These are phyloP conservation scores for Nematocida ausubeli DNA, from an alignment of 371 early-diverging fungal species.

Conservation along the genomic window DNA sequence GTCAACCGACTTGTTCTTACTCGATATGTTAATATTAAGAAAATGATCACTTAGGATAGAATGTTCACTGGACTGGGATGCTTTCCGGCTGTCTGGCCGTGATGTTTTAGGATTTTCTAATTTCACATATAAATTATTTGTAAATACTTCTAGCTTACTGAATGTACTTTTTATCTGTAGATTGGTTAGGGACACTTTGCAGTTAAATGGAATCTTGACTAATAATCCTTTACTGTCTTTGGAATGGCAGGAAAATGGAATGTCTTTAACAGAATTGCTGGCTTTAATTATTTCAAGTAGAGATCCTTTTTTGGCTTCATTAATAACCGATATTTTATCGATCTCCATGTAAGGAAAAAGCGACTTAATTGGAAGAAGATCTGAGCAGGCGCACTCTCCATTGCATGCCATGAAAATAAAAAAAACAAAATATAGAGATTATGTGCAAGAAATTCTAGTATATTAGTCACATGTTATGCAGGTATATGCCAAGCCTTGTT, in stretches of 20 bases:
- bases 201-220: constrained; percentile 35
- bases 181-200: constrained; percentile 28
- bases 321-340: constrained; percentile 18
- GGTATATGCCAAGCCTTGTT: too few species aligned
- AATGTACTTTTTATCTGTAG: constrained; percentile 37
- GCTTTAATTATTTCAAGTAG: background rate
- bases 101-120: constrained; percentile 4
- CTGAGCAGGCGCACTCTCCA: constrained; percentile 29
- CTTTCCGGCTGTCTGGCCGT: constrained; percentile 7
- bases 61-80: too few species aligned
- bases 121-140: constrained; percentile 36
- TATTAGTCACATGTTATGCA: too few species aligned
- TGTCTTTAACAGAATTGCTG: background rate
- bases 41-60: too few species aligned
- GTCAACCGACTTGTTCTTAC: constrained; percentile 49
- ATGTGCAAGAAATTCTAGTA: too few species aligned
- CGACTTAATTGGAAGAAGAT: constrained; percentile 29
- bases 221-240: constrained; percentile 28
- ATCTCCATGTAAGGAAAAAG: constrained; percentile 29
- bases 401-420: background rate
- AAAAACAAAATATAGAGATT: too few species aligned
- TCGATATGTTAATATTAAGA: constrained; percentile 13
- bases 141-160: constrained; percentile 19
- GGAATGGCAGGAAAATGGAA: background rate
- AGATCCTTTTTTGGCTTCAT: constrained; percentile 22